A percentile compares a stretch with the other conserved stretches of the same genome.
phyloP scores from a whole-genome alignment of 2,329 filamentous ascomycete genomes.

The Aspergillus caelatus region DNA sequence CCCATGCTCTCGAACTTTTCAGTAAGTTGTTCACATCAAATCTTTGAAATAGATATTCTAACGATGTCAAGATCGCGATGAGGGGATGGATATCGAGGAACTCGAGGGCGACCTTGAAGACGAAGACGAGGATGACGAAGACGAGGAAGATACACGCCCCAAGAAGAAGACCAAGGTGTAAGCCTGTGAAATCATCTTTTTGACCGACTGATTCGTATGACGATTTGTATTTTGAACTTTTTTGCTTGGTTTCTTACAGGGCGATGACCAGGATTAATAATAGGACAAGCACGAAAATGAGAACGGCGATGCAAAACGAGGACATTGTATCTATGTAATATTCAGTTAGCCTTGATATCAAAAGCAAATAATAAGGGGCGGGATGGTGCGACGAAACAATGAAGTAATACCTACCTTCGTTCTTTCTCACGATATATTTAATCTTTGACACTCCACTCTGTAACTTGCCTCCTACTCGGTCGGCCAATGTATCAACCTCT shows the following conservation, averaged over 20 bases:
- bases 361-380: conserved; percentile 1
- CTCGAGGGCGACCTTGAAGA: conserved; percentile 57
- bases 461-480: conserved; percentile 83
- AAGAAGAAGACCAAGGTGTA: conserved; percentile 44
- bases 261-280: conserved; percentile 76
- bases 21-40: conserved; percentile 60
- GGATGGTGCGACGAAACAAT: background rate
- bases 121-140: conserved; percentile 39
- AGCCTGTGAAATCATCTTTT: conserved; percentile 20
- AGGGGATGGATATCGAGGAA: conserved; percentile 66
- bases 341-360: background rate
- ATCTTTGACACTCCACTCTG: conserved; percentile 86
- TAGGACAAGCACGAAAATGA: conserved; percentile 87
- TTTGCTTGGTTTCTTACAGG: conserved; percentile 51
- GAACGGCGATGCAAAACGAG: conserved; percentile 85
- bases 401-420: conserved; percentile 72
- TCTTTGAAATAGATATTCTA: background rate
- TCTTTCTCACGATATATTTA: conserved; percentile 78
- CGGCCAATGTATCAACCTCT: conserved; percentile 79
- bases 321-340: conserved; percentile 63
- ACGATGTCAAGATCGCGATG: conserved; percentile 57
- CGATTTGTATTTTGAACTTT: conserved; percentile 15
- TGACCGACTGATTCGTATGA: conserved; percentile 9
- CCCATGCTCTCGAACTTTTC: conserved; percentile 86
- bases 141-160: conserved; percentile 46